Percentiles rank a stretch among this genome's conserved stretches.
phyloP scores from a whole-genome alignment of 352 stramenopile genomes.

The Saprolegnia parasitica region DNA sequence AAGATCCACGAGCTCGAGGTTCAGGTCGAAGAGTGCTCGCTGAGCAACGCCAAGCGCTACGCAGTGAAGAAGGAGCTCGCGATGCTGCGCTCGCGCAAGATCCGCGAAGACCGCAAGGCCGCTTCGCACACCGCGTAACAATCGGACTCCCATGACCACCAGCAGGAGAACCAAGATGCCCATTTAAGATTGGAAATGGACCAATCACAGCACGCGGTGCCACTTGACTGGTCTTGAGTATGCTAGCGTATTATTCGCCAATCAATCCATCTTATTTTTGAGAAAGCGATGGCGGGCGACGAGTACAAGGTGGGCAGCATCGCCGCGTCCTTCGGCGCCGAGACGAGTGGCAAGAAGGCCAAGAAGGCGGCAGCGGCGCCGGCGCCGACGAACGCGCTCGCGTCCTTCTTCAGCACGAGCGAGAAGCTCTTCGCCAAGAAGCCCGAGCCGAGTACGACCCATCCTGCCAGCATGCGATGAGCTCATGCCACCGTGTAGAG shows the following conservation, averaged over 20 bases:
- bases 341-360: constrained; percentile 14
- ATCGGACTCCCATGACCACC: not conserved
- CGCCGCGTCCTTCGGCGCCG: constrained; percentile 11
- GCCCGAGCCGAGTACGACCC: constrained; percentile 9
- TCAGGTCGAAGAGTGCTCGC: constrained; percentile 57
- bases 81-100: constrained; percentile 42
- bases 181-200: constrained; percentile 11
- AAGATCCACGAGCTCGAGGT: constrained; percentile 51
- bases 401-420: constrained; percentile 27
- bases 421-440: constrained; percentile 25
- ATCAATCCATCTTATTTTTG: not conserved
- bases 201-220: not conserved
- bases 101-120: constrained; percentile 12
- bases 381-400: constrained; percentile 1
- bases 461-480: not conserved
- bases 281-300: constrained; percentile 1
- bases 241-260: not conserved
- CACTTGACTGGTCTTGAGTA: constrained; percentile 13
- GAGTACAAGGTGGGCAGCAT: constrained; percentile 27
- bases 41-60: constrained; percentile 63
- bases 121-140: not conserved
- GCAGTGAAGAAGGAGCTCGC: constrained; percentile 77
- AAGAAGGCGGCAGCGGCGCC: not conserved
- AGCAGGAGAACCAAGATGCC: no score
- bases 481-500: not conserved